A percentile compares a stretch with the other conserved stretches of the same genome.
phyloP scores from a whole-genome alignment of 768 basidiomycete species.

The Suillus occidentalis region DNA sequence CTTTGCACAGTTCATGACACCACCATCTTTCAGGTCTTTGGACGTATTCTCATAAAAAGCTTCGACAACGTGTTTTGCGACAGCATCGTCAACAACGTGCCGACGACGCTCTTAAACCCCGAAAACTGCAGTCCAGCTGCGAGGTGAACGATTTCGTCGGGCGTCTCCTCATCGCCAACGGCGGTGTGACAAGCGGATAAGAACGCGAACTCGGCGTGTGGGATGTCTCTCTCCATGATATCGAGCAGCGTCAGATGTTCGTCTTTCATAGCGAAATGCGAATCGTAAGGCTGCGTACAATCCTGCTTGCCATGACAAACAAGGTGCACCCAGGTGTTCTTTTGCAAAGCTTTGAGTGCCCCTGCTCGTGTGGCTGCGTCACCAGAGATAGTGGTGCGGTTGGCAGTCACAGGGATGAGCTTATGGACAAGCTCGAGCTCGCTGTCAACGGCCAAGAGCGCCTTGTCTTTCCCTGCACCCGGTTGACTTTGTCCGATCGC shows the following conservation, averaged over 20 bases:
- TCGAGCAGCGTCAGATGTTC: slow-evolving; percentile 1
- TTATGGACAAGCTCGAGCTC: no score
- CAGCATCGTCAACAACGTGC: not conserved
- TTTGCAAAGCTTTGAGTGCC: no score
- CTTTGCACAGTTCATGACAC: slow-evolving; percentile 1
- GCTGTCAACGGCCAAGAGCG: no score
- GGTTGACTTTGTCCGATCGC: no score
- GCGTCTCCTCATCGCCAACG: slow-evolving; percentile 13
- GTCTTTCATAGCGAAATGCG: slow-evolving; percentile 1
- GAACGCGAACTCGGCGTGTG: slow-evolving; percentile 7
- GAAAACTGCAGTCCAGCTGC: slow-evolving; percentile 24
- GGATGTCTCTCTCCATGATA: slow-evolving; percentile 5
- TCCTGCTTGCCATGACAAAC: not conserved
- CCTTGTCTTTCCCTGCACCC: no score
- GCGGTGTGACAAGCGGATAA: slow-evolving; percentile 22
- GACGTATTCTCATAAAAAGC: not conserved
- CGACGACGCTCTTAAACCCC: no score
- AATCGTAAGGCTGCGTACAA: slow-evolving; percentile 13
- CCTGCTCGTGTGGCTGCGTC: no score
- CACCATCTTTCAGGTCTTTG: no score
- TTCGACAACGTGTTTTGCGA: not conserved
- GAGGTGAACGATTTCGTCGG: slow-evolving; percentile 23
- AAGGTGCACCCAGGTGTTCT: no score
- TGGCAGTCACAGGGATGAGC: no score
- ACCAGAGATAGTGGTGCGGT: no score